These are phyloP conservation scores for Penicillium dipodomyicola DNA, from an alignment of 495 filamentous ascomycete species.

Conservation along the genomic window DNA sequence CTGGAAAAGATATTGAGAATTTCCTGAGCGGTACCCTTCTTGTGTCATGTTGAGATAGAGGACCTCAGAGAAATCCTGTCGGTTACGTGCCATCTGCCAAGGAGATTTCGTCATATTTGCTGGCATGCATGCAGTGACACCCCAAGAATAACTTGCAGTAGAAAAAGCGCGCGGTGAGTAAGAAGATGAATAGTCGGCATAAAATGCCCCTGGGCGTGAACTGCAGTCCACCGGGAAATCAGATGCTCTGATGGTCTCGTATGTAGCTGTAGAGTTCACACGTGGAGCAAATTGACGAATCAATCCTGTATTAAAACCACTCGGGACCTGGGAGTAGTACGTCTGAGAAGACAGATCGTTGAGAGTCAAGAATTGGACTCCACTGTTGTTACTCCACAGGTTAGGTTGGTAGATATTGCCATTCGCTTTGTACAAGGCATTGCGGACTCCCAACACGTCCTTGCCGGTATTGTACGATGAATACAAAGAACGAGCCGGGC, in stretches of 20 bases:
- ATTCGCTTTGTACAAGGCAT: background rate
- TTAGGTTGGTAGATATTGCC: background rate
- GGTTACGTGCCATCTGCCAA: background rate
- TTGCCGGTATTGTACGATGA: background rate
- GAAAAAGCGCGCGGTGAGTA: background rate
- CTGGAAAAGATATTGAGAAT: no score
- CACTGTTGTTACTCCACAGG: background rate
- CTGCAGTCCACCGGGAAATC: background rate
- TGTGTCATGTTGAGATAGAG: background rate
- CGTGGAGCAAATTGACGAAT: background rate
- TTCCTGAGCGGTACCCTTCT: background rate
- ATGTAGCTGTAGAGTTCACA: background rate
- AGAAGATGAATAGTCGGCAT: background rate
- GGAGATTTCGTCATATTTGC: background rate
- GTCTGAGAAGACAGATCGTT: background rate
- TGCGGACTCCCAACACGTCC: background rate
- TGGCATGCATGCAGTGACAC: background rate
- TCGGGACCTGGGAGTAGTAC: background rate
- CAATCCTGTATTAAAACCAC: background rate
- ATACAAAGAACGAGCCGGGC: background rate
- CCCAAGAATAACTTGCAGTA: background rate
- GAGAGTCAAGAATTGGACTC: background rate
- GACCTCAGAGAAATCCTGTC: background rate
- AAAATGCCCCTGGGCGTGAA: background rate
- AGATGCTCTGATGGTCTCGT: background rate